Percentiles rank a stretch among this genome's conserved stretches.
Evolutionary conservation across 2,329 filamentous ascomycete species (phyloP).

Genomic region (Phialemoniopsis sp.): DNA sequence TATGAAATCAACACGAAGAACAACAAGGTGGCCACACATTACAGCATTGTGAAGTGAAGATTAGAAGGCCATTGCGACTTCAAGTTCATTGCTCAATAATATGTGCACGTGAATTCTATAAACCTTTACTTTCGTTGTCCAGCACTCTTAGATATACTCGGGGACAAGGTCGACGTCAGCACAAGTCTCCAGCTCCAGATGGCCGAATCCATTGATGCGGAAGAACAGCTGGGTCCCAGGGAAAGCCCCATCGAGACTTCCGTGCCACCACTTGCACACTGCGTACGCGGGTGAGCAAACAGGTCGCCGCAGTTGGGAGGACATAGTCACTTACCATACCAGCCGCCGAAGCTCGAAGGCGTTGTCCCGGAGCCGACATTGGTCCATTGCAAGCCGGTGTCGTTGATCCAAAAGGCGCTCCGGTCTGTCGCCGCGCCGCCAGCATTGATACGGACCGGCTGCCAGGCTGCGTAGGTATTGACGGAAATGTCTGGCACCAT

Average conservation of each 20-base stretch:
- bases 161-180: slow-evolving; percentile 6
- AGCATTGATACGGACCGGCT: slow-evolving; percentile 6
- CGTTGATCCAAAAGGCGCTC: slow-evolving; percentile 5
- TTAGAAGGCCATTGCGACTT: too few species aligned
- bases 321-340: slow-evolving; percentile 1
- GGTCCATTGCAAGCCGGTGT: slow-evolving; percentile 5
- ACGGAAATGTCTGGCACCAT: not conserved
- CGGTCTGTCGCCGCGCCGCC: not conserved
- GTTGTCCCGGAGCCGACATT: not conserved
- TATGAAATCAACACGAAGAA: too few species aligned
- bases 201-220: not conserved
- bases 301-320: too few species aligned
- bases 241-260: not conserved
- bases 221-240: slow-evolving; percentile 6
- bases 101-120: too few species aligned
- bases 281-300: too few species aligned
- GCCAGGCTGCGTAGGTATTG: slow-evolving; percentile 1
- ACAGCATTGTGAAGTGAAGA: too few species aligned
- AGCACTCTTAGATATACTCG: slow-evolving; percentile 1
- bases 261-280: slow-evolving; percentile 4
- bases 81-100: too few species aligned
- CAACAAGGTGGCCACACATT: too few species aligned
- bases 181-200: not conserved
- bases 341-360: slow-evolving; percentile 4
- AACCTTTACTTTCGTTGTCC: too few species aligned